A percentile compares a stretch with the other conserved stretches of the same genome.
These are phyloP conservation scores for Paxillus rubicundulus DNA, from an alignment of 768 basidiomycete species.

Conservation along the genomic window DNA sequence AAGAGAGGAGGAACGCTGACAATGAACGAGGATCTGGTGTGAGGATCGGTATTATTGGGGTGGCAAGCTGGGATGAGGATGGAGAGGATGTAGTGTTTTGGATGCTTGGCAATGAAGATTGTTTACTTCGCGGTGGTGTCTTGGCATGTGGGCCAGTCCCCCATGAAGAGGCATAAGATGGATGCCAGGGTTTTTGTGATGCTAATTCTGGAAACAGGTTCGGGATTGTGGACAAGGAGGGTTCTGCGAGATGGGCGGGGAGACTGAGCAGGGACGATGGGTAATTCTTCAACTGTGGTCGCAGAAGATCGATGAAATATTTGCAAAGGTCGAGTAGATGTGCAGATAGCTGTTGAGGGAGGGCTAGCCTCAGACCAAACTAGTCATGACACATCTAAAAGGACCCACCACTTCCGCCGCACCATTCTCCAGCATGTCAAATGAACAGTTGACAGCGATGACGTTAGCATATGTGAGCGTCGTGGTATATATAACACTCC, in stretches of 20 bases:
- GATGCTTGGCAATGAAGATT: background rate
- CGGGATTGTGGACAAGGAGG: background rate
- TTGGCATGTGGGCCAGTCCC: conserved; percentile 1
- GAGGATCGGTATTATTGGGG: conserved; percentile 85
- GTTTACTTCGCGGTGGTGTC: background rate
- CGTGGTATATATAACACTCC: conserved; percentile 90
- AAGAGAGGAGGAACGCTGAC: conserved; percentile 55
- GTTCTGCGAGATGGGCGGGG: conserved; percentile 18
- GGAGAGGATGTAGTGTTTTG: background rate
- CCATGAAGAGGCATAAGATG: background rate
- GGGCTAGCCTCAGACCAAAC: conserved; percentile 28
- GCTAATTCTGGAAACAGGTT: background rate
- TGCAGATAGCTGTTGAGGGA: conserved; percentile 24
- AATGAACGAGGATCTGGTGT: conserved; percentile 76
- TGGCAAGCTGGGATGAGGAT: conserved; percentile 26
- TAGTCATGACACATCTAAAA: background rate
- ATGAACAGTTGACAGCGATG: conserved; percentile 70
- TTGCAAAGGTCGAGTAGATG: conserved; percentile 21
- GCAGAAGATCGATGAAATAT: conserved; percentile 35
- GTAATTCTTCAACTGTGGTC: conserved; percentile 27
- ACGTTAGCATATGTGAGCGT: conserved; percentile 75
- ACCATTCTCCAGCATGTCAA: conserved; percentile 73
- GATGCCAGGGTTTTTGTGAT: background rate
- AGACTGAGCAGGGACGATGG: conserved; percentile 26
- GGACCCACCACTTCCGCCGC: conserved; percentile 49